A percentile compares a stretch with the other conserved stretches of the same genome.
Conservation (phyloP, 495 filamentous ascomycete genomes). For the Diplogelasinospora grovesii region DNA sequence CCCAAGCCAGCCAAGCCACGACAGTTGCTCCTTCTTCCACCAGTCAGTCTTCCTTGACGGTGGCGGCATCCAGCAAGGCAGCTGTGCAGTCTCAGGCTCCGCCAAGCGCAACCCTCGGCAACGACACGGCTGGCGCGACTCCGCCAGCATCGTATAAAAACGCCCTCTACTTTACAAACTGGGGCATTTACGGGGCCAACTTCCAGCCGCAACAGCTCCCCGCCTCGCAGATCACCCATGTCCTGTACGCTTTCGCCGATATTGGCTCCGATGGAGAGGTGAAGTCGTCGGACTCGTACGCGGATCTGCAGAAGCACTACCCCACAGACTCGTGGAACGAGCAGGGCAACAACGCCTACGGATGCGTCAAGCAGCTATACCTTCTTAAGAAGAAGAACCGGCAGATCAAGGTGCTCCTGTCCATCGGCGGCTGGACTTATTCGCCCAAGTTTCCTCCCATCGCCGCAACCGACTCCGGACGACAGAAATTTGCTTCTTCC, state of each 20-base stretch:
- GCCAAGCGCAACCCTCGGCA: slow-evolving; percentile 1
- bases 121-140: not conserved
- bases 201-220: slow-evolving; percentile 74
- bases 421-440: slow-evolving; percentile 88
- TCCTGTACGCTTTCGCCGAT: slow-evolving; percentile 85
- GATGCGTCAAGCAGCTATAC: slow-evolving; percentile 78
- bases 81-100: not conserved
- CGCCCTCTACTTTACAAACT: slow-evolving; percentile 43
- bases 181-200: slow-evolving; percentile 67
- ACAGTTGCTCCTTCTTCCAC: too few species aligned
- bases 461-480: slow-evolving; percentile 49
- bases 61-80: not conserved
- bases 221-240: slow-evolving; percentile 69
- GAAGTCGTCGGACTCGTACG: slow-evolving; percentile 46
- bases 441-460: slow-evolving; percentile 70
- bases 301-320: slow-evolving; percentile 71
- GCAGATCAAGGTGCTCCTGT: slow-evolving; percentile 74
- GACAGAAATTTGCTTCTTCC: slow-evolving; percentile 54
- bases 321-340: slow-evolving; percentile 64
- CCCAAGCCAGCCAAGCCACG: not conserved
- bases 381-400: slow-evolving; percentile 77
- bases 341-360: slow-evolving; percentile 61
- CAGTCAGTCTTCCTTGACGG: too few species aligned
- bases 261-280: slow-evolving; percentile 75
- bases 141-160: slow-evolving; percentile 19